These are phyloP conservation scores for Hirsutella minnesotensis DNA, from an alignment of 2,329 filamentous ascomycete species.

Conservation along the genomic window DNA sequence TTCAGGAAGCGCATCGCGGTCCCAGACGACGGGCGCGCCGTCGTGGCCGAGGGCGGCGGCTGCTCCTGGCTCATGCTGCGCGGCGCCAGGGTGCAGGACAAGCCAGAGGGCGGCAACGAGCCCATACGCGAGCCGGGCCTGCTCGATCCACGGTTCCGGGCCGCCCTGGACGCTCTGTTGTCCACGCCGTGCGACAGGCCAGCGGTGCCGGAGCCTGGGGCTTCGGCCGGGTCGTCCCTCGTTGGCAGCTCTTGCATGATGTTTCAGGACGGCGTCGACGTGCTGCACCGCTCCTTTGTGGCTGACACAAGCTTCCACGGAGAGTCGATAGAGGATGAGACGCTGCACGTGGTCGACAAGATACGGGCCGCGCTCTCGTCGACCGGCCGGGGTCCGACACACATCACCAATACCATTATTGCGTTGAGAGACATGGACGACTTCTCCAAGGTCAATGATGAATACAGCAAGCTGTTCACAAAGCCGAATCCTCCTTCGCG, in stretches of 20 bases:
- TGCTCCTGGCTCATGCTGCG: constrained; percentile 59
- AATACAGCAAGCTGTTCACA: constrained; percentile 66
- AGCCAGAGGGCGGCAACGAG: constrained; percentile 11
- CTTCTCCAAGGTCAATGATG: constrained; percentile 62
- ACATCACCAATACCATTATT: constrained; percentile 48
- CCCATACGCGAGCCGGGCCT: constrained; percentile 47
- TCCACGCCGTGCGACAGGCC: not conserved
- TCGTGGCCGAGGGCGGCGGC: constrained; percentile 61
- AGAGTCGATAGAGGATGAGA: constrained; percentile 33
- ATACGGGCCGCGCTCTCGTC: constrained; percentile 28
- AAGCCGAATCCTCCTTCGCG: constrained; percentile 74
- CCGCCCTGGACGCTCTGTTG: constrained; percentile 23
- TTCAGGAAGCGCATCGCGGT: constrained; percentile 64
- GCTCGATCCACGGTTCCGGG: constrained; percentile 51
- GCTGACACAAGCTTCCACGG: constrained; percentile 11
- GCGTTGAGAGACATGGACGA: constrained; percentile 69
- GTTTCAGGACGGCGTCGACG: constrained; percentile 8
- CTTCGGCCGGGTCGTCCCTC: constrained; percentile 4
- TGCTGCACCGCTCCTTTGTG: constrained; percentile 27
- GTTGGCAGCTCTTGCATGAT: constrained; percentile 2
- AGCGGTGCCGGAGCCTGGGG: not conserved
- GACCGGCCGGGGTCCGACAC: constrained; percentile 14
- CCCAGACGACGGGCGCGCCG: constrained; percentile 34
- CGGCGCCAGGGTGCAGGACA: constrained; percentile 40
- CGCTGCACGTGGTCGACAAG: constrained; percentile 31